Evolutionary conservation across 371 early-diverging fungal species (phyloP).

Genomic region (Lichtheimia ramosa): DNA sequence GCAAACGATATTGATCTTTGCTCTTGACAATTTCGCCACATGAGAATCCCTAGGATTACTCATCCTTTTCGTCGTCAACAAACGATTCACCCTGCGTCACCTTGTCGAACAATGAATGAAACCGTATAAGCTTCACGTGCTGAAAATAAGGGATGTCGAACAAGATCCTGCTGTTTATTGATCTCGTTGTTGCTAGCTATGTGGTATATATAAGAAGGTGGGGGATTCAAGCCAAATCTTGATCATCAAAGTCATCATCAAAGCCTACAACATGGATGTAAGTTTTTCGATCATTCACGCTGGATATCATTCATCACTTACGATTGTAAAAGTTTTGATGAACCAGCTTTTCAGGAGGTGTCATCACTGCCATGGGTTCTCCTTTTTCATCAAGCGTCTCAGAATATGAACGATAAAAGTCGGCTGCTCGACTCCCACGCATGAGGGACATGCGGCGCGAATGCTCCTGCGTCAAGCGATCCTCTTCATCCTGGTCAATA

Average conservation of each 20-base stretch:
- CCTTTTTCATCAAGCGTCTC: conserved; percentile 17
- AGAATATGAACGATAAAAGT: neutral
- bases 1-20: no score
- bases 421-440: neutral
- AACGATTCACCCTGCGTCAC: no score
- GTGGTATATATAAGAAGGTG: neutral
- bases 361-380: conserved; percentile 5
- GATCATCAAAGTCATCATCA: conserved; percentile 17
- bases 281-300: no score
- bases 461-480: neutral
- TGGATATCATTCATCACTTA: conserved; percentile 1
- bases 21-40: no score
- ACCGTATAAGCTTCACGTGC: no score
- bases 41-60: no score
- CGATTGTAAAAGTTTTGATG: conserved; percentile 18
- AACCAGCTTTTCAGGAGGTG: conserved; percentile 16
- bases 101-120: no score
- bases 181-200: no score
- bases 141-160: no score
- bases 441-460: conserved; percentile 1
- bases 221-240: conserved; percentile 13
- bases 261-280: conserved; percentile 7
- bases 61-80: no score
- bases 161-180: no score
- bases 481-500: conserved; percentile 7